A percentile compares a stretch with the other conserved stretches of the same genome.
phyloP scores from a whole-genome alignment of 2,329 filamentous ascomycete genomes.

The Xylogone sp. region DNA sequence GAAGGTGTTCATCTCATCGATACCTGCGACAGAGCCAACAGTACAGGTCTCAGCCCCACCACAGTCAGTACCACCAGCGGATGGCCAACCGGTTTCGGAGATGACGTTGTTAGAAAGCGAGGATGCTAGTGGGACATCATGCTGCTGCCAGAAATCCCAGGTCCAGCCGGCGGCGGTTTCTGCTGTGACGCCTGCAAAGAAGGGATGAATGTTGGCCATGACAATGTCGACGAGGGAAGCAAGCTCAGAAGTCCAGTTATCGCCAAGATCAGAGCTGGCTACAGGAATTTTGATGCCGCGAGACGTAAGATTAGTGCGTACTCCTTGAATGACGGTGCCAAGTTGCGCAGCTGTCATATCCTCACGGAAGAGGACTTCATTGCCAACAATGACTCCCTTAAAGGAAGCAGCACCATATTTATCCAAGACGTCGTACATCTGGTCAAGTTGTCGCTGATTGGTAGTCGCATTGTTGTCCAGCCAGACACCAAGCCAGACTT shows the following conservation, averaged over 20 bases:
- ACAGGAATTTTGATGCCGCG: constrained; percentile 69
- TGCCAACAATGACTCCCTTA: constrained; percentile 76
- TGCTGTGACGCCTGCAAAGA: constrained; percentile 78
- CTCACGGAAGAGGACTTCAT: constrained; percentile 74
- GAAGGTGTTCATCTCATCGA: constrained; percentile 80
- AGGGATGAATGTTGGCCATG: constrained; percentile 96
- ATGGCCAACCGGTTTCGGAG: constrained; percentile 89
- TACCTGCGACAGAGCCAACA: constrained; percentile 69
- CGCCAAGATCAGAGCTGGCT: constrained; percentile 83
- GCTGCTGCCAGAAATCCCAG: constrained; percentile 70
- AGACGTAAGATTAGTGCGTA: constrained; percentile 68
- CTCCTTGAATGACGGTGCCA: constrained; percentile 58
- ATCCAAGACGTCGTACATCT: constrained; percentile 83
- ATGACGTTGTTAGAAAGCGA: constrained; percentile 71
- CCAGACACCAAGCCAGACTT: constrained; percentile 94
- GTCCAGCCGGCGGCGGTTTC: constrained; percentile 75
- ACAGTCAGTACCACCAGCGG: constrained; percentile 75
- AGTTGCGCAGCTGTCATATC: constrained; percentile 66
- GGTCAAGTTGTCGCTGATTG: constrained; percentile 73
- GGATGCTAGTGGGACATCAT: constrained; percentile 61
- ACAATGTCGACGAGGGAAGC: constrained; percentile 74
- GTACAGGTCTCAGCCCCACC: constrained; percentile 56
- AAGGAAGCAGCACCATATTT: constrained; percentile 65
- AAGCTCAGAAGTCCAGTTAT: constrained; percentile 74
- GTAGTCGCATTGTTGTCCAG: constrained; percentile 81